A percentile compares a stretch with the other conserved stretches of the same genome.
Conservation (phyloP, 192 early-diverging fungal species). For the Phlyctochytrium planicorne region DNA sequence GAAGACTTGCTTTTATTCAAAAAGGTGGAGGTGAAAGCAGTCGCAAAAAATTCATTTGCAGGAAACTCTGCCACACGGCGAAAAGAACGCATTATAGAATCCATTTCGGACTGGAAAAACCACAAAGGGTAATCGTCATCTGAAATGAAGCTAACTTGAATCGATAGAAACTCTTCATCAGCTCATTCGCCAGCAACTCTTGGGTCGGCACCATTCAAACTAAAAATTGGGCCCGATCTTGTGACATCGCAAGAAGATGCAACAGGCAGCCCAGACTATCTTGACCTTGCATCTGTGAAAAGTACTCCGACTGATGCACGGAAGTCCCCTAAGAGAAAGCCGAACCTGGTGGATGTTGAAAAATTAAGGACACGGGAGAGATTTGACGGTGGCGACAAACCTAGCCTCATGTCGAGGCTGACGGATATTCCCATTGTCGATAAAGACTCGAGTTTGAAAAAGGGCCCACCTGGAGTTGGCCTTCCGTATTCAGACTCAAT, state of each 20-base stretch:
- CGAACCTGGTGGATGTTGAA: slow-evolving; percentile 7
- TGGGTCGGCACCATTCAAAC: not conserved
- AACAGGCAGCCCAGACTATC: slow-evolving; percentile 32
- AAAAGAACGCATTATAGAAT: not conserved
- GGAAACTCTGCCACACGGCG: not conserved
- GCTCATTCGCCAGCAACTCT: too few species aligned
- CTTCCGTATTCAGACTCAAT: too few species aligned
- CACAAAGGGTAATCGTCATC: not conserved
- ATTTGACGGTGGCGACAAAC: too few species aligned
- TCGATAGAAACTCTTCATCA: too few species aligned
- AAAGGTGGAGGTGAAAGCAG: slow-evolving; percentile 13
- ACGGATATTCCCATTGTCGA: too few species aligned
- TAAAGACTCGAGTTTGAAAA: too few species aligned
- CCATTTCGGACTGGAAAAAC: not conserved
- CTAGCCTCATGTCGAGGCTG: too few species aligned
- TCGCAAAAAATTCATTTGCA: not conserved
- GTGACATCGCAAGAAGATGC: too few species aligned
- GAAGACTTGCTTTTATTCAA: slow-evolving; percentile 47
- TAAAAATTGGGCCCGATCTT: too few species aligned
- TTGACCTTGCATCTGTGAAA: slow-evolving; percentile 47
- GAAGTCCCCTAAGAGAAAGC: slow-evolving; percentile 33
- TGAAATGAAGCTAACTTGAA: too few species aligned
- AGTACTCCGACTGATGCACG: slow-evolving; percentile 26
- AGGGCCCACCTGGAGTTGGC: too few species aligned
- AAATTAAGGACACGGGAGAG: not conserved